Evolutionary conservation across 1,284 basidiomycete genomes (phyloP).

Genomic region (Ustilago cynodontis): DNA sequence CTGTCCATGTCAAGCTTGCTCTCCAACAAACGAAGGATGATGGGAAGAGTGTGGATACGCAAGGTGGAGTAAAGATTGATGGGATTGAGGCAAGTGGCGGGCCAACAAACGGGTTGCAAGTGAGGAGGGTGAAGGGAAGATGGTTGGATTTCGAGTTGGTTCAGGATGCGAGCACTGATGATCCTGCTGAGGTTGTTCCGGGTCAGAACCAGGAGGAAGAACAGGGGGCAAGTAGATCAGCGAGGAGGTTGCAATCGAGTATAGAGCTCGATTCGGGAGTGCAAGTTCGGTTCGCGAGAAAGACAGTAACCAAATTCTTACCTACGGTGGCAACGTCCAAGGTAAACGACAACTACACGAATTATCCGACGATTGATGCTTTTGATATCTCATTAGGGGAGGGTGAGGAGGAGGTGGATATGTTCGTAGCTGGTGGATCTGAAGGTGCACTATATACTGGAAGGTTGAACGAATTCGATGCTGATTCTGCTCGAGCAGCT

Average conservation of each 20-base stretch:
- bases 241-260: slow-evolving; percentile 27
- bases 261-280: slow-evolving; percentile 35
- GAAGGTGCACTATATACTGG: slow-evolving; percentile 51
- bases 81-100: slow-evolving; percentile 30
- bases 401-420: slow-evolving; percentile 31
- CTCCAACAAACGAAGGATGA: slow-evolving; percentile 50
- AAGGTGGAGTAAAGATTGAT: slow-evolving; percentile 55
- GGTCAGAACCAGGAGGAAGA: neutral
- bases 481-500: slow-evolving; percentile 1
- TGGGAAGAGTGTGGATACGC: slow-evolving; percentile 42
- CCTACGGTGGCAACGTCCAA: slow-evolving; percentile 34
- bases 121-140: slow-evolving; percentile 27
- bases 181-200: neutral
- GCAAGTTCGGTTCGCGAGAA: slow-evolving; percentile 24
- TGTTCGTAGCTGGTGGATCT: slow-evolving; percentile 50
- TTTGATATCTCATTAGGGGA: slow-evolving; percentile 44
- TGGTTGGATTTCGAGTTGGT: slow-evolving; percentile 41
- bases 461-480: slow-evolving; percentile 15
- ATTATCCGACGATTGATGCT: slow-evolving; percentile 49
- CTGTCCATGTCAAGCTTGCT: slow-evolving; percentile 47
- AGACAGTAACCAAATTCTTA: slow-evolving; percentile 19
- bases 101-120: slow-evolving; percentile 14
- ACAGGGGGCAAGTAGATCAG: slow-evolving; percentile 18
- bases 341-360: slow-evolving; percentile 52
- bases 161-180: neutral